These are phyloP conservation scores for Hypoxylon rubiginosum DNA, from an alignment of 2,329 filamentous ascomycete species.

Conservation along the genomic window DNA sequence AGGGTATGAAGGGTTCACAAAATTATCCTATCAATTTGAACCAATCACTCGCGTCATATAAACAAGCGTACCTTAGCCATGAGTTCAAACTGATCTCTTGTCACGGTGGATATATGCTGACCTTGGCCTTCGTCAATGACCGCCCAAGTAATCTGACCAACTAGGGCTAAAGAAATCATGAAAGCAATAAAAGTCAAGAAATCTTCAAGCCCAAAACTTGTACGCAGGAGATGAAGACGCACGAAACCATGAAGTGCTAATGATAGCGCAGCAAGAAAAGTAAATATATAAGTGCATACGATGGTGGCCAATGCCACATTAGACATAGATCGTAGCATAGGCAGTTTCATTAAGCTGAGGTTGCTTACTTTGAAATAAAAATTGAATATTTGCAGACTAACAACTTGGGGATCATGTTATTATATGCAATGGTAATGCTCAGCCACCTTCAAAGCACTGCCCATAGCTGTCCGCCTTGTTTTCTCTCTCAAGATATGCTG, in stretches of 20 bases:
- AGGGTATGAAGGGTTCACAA: neutral
- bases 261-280: constrained; percentile 17
- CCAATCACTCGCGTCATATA: too few species aligned
- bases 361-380: neutral
- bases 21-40: too few species aligned
- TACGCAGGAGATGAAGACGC: neutral
- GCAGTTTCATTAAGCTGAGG: neutral
- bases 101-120: constrained; percentile 22
- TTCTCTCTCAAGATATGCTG: neutral
- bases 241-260: constrained; percentile 9
- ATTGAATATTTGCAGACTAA: neutral
- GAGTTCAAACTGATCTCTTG: constrained; percentile 22
- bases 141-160: constrained; percentile 33
- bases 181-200: constrained; percentile 9
- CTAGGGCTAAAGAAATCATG: constrained; percentile 14
- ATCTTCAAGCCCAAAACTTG: constrained; percentile 4
- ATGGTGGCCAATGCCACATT: constrained; percentile 50
- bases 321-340: constrained; percentile 40
- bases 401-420: neutral
- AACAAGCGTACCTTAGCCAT: constrained; percentile 17
- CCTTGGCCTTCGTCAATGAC: constrained; percentile 34
- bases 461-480: neutral
- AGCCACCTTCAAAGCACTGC: neutral
- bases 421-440: neutral
- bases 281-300: constrained; percentile 21